A percentile compares a stretch with the other conserved stretches of the same genome.
phyloP scores from a whole-genome alignment of 495 filamentous ascomycete species.

The Penicillium daleae region DNA sequence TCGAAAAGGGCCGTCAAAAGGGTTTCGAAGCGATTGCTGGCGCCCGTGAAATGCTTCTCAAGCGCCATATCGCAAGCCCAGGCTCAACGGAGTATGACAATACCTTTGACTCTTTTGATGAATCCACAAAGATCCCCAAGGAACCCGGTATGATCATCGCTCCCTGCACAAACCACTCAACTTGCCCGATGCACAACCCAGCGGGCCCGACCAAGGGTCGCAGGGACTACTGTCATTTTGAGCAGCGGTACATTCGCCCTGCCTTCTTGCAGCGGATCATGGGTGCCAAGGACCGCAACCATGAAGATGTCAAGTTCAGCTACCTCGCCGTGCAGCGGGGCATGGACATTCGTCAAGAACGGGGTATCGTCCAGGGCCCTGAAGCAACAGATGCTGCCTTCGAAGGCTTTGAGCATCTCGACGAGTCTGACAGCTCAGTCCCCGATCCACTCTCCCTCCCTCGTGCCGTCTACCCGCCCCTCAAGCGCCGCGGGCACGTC shows the following conservation, averaged over 20 bases:
- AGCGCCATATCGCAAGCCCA: constrained; percentile 73
- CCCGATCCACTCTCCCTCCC: constrained; percentile 73
- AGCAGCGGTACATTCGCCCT: constrained; percentile 85
- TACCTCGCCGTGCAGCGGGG: constrained; percentile 89
- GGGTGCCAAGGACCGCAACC: constrained; percentile 70
- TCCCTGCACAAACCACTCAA: constrained; percentile 88
- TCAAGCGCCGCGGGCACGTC: constrained; percentile 88
- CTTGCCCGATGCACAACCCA: constrained; percentile 83
- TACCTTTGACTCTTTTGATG: constrained; percentile 39
- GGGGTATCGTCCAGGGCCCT: constrained; percentile 45
- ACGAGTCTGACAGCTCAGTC: constrained; percentile 18
- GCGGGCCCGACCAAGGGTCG: constrained; percentile 70
- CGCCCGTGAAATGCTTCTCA: constrained; percentile 76
- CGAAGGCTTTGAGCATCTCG: constrained; percentile 48
- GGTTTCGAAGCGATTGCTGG: constrained; percentile 92
- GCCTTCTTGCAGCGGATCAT: constrained; percentile 79
- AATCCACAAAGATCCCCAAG: constrained; percentile 49
- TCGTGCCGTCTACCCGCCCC: constrained; percentile 72
- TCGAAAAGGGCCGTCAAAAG: constrained; percentile 89
- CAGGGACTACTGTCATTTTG: constrained; percentile 90
- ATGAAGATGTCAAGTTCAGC: constrained; percentile 88
- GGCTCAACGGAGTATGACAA: constrained; percentile 51
- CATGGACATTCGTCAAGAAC: constrained; percentile 49
- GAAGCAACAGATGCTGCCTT: constrained; percentile 55
- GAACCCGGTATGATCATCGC: constrained; percentile 92